Conservation (phyloP, 2,329 filamentous ascomycete genomes). For the Westerdykella aurantiaca region DNA sequence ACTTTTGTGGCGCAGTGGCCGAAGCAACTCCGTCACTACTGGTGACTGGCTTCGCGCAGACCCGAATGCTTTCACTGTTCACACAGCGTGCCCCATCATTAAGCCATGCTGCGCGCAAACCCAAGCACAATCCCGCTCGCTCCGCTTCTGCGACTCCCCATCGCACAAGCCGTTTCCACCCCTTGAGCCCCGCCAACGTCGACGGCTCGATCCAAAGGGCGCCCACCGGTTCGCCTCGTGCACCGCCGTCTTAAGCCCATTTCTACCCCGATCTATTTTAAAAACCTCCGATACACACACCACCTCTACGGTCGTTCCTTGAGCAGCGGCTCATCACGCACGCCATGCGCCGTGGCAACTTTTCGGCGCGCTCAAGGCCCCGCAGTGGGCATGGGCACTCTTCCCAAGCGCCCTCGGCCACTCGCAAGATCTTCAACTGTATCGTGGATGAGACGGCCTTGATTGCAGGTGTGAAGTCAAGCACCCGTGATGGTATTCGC, state of each 20-base stretch:
- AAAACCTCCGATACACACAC: constrained; percentile 4
- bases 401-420: constrained; percentile 3
- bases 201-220: constrained; percentile 17
- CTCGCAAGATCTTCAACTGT: constrained; percentile 49
- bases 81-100: neutral
- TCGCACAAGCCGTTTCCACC: constrained; percentile 19
- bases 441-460: constrained; percentile 49
- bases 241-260: constrained; percentile 9
- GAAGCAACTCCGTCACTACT: too few species aligned
- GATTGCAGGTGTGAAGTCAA: constrained; percentile 47
- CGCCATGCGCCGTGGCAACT: constrained; percentile 29
- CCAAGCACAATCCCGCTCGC: constrained; percentile 14
- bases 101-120: constrained; percentile 16
- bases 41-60: too few species aligned
- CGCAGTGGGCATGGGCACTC: constrained; percentile 16
- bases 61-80: neutral
- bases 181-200: constrained; percentile 19
- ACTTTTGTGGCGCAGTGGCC: neutral
- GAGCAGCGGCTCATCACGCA: constrained; percentile 4
- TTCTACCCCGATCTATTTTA: constrained; percentile 6
- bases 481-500: constrained; percentile 47
- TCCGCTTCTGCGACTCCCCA: constrained; percentile 17
- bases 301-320: constrained; percentile 4
- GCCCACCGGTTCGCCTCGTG: constrained; percentile 15
- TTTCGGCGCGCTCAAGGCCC: constrained; percentile 24